A percentile compares a stretch with the other conserved stretches of the same genome.
These are phyloP conservation scores for Colletotrichum navitas DNA, from an alignment of 2,329 filamentous ascomycete genomes.

Conservation along the genomic window DNA sequence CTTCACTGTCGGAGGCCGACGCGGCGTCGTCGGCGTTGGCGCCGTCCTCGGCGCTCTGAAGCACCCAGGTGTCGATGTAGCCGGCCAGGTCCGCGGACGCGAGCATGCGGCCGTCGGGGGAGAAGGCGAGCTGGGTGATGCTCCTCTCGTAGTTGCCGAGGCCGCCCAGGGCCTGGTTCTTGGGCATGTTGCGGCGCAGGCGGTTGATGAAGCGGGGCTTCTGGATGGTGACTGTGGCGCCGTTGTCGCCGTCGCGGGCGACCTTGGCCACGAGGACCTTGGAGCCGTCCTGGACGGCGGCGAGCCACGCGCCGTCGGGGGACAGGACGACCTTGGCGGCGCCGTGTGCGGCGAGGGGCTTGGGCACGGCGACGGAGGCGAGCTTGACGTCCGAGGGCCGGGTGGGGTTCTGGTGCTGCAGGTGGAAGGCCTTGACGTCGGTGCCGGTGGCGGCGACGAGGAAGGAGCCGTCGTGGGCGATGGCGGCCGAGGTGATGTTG, in stretches of 20 bases:
- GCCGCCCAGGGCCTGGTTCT: slow-evolving; percentile 71
- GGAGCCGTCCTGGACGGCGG: slow-evolving; percentile 72
- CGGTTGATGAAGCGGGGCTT: slow-evolving; percentile 62
- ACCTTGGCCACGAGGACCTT: slow-evolving; percentile 67
- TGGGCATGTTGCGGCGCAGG: slow-evolving; percentile 66
- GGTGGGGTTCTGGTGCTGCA: slow-evolving; percentile 65
- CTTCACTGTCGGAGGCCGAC: slow-evolving; percentile 46
- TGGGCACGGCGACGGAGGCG: slow-evolving; percentile 75
- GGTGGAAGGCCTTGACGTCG: slow-evolving; percentile 82
- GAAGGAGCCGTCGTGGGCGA: slow-evolving; percentile 78
- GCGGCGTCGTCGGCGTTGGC: slow-evolving; percentile 51
- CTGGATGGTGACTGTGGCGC: slow-evolving; percentile 42
- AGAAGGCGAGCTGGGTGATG: slow-evolving; percentile 82
- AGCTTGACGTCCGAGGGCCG: slow-evolving; percentile 74
- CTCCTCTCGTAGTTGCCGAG: slow-evolving; percentile 82
- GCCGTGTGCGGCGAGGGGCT: slow-evolving; percentile 68
- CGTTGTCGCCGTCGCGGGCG: slow-evolving; percentile 35
- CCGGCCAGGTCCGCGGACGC: slow-evolving; percentile 86
- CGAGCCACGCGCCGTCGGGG: slow-evolving; percentile 77
- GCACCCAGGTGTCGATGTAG: slow-evolving; percentile 87
- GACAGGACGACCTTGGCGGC: slow-evolving; percentile 79
- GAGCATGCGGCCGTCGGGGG: slow-evolving; percentile 82
- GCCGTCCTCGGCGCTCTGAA: slow-evolving; percentile 62
- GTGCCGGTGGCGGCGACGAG: slow-evolving; percentile 81
- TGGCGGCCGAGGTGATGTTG: slow-evolving; percentile 80